These are phyloP conservation scores for Bodo saltans DNA, from an alignment of 78 protist genomes.

Conservation along the genomic window DNA sequence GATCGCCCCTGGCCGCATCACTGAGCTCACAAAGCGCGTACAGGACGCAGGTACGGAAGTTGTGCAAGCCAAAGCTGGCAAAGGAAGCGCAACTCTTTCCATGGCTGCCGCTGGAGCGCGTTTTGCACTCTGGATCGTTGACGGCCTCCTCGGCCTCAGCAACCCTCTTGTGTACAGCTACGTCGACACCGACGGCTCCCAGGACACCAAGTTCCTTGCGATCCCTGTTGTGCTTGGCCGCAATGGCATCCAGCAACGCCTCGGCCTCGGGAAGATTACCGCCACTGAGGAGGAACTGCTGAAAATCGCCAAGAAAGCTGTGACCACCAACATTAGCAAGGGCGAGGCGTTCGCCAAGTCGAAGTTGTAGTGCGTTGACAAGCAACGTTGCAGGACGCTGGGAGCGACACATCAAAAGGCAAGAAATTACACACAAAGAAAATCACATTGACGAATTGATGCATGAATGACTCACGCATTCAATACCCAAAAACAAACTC, in stretches of 20 bases:
- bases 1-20: not conserved
- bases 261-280: slow-evolving; percentile 35
- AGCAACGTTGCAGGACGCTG: too few species aligned
- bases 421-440: too few species aligned
- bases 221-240: slow-evolving; percentile 60
- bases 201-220: slow-evolving; percentile 49
- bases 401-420: too few species aligned
- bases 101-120: slow-evolving; percentile 64
- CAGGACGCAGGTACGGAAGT: slow-evolving; percentile 31
- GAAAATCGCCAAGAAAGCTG: slow-evolving; percentile 27
- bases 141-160: slow-evolving; percentile 46
- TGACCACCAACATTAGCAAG: slow-evolving; percentile 34
- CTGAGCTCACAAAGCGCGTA: not conserved
- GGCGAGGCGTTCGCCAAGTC: slow-evolving; percentile 33
- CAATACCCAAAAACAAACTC: too few species aligned
- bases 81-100: slow-evolving; percentile 21
- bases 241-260: slow-evolving; percentile 56
- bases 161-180: slow-evolving; percentile 53
- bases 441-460: too few species aligned
- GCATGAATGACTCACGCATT: too few species aligned
- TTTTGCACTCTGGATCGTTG: slow-evolving; percentile 43
- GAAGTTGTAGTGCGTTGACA: too few species aligned
- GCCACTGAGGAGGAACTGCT: slow-evolving; percentile 44
- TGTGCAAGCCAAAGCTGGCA: slow-evolving; percentile 26
- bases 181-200: slow-evolving; percentile 56